Conservation (phyloP, 2,329 filamentous ascomycete species). For the Xenoacremonium recifei region DNA sequence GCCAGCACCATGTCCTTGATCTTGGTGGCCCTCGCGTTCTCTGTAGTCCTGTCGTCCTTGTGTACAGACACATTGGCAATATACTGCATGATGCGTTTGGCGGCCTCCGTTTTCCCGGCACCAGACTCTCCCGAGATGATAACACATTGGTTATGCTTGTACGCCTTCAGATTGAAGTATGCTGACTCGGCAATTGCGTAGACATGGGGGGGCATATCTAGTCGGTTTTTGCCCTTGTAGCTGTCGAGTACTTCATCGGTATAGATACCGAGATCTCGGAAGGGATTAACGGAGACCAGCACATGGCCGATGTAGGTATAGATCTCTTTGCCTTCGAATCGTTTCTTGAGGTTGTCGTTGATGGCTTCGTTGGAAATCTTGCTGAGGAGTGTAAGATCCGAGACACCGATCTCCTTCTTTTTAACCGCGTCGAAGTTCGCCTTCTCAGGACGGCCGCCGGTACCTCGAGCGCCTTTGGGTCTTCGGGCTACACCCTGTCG, state of each 20-base stretch:
- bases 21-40: conserved; percentile 83
- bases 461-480: conserved; percentile 37
- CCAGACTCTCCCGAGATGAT: conserved; percentile 99
- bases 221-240: conserved; percentile 94
- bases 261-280: conserved; percentile 96
- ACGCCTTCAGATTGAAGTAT: conserved; percentile 99
- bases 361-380: conserved; percentile 99
- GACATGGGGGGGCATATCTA: conserved; percentile 93
- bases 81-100: conserved; percentile 99
- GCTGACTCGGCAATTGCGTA: conserved; percentile 94
- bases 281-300: conserved; percentile 97
- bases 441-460: conserved; percentile 76
- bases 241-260: conserved; percentile 90
- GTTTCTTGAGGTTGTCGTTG: conserved; percentile 98
- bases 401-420: conserved; percentile 99
- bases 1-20: conserved; percentile 99
- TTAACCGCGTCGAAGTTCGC: conserved; percentile 93
- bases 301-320: conserved; percentile 99
- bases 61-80: conserved; percentile 96
- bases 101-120: conserved; percentile 96
- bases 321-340: conserved; percentile 96
- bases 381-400: conserved; percentile 93
- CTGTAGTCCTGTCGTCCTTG: too few relatives aligned
- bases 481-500: conserved; percentile 39
- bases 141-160: conserved; percentile 98